Evolutionary conservation across 2,329 filamentous ascomycete species (phyloP).

Genomic region (Aureobasidium sp.): DNA sequence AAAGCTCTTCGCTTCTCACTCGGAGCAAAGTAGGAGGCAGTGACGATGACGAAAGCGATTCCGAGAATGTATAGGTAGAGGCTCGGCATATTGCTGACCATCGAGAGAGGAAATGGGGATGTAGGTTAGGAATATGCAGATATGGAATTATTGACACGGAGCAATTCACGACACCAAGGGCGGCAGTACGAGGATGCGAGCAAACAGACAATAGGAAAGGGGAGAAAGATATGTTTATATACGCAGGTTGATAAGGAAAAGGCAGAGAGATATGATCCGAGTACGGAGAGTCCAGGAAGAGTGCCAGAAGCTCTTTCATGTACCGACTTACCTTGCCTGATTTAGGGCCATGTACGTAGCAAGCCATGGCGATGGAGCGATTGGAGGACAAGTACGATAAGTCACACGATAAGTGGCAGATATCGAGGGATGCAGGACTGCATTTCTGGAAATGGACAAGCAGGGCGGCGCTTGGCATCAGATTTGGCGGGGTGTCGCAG

Average conservation of each 20-base stretch:
- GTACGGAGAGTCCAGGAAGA: not conserved
- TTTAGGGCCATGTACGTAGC: not conserved
- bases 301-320: not conserved
- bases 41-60: slow-evolving; percentile 27
- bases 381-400: not conserved
- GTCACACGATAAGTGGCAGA: not conserved
- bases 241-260: not conserved
- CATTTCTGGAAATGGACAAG: not conserved
- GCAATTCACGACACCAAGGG: not conserved
- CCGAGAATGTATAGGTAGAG: slow-evolving; percentile 27
- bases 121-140: not conserved
- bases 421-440: not conserved
- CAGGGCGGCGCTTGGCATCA: not conserved
- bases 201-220: not conserved
- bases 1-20: slow-evolving; percentile 34
- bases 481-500: not conserved
- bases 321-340: slow-evolving; percentile 6
- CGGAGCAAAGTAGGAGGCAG: slow-evolving; percentile 24
- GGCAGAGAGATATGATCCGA: not conserved
- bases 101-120: not conserved
- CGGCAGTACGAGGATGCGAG: not conserved
- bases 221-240: not conserved
- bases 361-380: not conserved
- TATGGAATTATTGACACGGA: not conserved
- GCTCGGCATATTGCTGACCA: slow-evolving; percentile 21